A percentile compares a stretch with the other conserved stretches of the same genome.
Evolutionary conservation across 2,329 filamentous ascomycete species (phyloP).

Genomic region (Lasiodiplodia theobromae): DNA sequence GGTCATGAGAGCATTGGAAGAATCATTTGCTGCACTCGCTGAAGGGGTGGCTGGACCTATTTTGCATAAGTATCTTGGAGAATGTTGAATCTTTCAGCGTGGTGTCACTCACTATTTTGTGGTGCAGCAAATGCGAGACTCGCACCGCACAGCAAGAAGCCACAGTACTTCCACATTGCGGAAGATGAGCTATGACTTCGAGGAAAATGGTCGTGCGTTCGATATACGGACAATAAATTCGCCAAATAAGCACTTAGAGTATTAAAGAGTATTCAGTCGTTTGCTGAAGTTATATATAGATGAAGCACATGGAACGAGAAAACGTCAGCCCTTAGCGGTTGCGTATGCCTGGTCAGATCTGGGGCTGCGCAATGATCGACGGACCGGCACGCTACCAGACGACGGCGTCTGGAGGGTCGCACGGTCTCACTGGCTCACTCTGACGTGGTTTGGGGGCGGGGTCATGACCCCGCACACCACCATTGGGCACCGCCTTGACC

Average conservation of each 20-base stretch:
- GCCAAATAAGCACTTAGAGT: background rate
- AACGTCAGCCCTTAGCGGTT: background rate
- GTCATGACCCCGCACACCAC: background rate
- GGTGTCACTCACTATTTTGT: background rate
- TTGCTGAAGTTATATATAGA: background rate
- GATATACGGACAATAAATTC: background rate
- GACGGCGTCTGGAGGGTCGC: background rate
- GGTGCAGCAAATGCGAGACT: background rate
- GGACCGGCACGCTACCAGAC: background rate
- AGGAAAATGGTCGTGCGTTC: background rate
- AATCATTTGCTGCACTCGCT: background rate
- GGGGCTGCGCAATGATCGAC: background rate
- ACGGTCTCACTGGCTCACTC: background rate
- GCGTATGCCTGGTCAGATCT: background rate
- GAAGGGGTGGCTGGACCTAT: background rate
- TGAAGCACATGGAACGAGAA: background rate
- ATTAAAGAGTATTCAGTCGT: background rate
- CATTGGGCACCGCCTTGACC: background rate
- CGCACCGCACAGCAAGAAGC: background rate
- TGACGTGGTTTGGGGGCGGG: background rate
- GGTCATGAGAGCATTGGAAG: background rate
- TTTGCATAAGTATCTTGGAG: background rate
- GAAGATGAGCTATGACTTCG: background rate
- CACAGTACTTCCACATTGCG: background rate
- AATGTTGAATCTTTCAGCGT: background rate